A percentile compares a stretch with the other conserved stretches of the same genome.
Conservation (phyloP, 2,329 filamentous ascomycete genomes). For the Acrocalymma vagum region DNA sequence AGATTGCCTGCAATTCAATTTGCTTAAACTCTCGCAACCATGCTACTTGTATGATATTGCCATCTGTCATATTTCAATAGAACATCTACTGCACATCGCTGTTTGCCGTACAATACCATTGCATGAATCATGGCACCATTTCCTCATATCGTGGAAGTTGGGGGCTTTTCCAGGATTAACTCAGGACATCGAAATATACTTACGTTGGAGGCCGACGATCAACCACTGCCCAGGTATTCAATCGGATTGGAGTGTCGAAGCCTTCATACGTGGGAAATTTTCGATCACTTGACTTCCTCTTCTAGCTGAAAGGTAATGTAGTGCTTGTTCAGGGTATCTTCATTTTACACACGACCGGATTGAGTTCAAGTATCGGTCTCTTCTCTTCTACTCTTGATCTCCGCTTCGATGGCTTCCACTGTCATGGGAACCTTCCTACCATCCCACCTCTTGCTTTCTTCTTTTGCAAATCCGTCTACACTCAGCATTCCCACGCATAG, state of each 20-base stretch:
- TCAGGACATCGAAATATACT: not conserved
- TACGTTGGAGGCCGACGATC: not conserved
- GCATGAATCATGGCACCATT: too few species aligned
- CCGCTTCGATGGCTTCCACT: constrained; percentile 64
- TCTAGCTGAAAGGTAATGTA: not conserved
- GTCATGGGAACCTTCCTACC: constrained; percentile 65
- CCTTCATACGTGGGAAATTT: not conserved
- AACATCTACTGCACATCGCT: too few species aligned
- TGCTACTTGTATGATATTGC: too few species aligned
- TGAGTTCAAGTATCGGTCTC: constrained; percentile 12
- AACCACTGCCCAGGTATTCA: not conserved
- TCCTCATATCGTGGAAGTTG: too few species aligned
- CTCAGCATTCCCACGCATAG: constrained; percentile 87
- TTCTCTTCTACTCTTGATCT: constrained; percentile 62
- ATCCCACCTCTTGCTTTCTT: constrained; percentile 65
- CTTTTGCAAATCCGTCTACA: constrained; percentile 72
- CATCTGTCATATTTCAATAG: too few species aligned
- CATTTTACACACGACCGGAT: not conserved
- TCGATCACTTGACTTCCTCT: not conserved
- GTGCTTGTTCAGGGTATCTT: not conserved
- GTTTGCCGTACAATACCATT: too few species aligned
- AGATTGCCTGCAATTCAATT: too few species aligned
- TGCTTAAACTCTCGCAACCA: too few species aligned
- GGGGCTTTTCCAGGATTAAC: too few species aligned
- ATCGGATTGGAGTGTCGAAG: not conserved